phyloP scores from a whole-genome alignment of 768 basidiomycete species.

The Tylopilus rubrobrunneus region DNA sequence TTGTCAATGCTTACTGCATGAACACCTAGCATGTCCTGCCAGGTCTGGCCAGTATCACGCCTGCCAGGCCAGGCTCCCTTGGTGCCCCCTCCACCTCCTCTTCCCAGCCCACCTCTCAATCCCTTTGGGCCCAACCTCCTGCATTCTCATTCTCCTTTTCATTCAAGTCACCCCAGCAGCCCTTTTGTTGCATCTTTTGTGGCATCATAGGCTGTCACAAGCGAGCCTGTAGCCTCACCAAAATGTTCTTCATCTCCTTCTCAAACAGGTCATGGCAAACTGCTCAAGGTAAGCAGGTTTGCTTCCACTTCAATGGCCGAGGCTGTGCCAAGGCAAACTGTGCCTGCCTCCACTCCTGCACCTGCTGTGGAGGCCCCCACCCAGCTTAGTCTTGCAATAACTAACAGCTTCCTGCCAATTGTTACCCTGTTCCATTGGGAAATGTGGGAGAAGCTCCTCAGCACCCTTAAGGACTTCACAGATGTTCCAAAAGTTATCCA shows the following conservation, averaged over 20 bases:
- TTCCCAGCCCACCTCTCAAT: no score
- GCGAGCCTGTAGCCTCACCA: neutral
- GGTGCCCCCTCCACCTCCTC: neutral
- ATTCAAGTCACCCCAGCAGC: no score
- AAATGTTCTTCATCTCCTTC: neutral
- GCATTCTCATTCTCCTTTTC: no score
- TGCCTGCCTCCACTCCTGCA: neutral
- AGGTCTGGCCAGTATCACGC: neutral
- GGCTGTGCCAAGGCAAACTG: no score
- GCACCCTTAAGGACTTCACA: neutral
- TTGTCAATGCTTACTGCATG: neutral
- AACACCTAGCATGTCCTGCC: neutral
- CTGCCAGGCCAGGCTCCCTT: neutral
- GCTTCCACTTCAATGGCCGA: no score
- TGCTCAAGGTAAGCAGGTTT: neutral
- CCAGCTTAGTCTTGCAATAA: conserved; percentile 13
- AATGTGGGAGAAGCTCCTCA: conserved; percentile 9
- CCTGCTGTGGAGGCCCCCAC: neutral
- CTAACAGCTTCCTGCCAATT: conserved; percentile 19
- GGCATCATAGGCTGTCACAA: neutral
- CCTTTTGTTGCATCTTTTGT: neutral
- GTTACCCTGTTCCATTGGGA: conserved; percentile 22
- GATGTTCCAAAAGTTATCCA: neutral
- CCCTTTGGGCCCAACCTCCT: no score
- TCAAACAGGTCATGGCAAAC: neutral